Percentiles rank a stretch among this genome's conserved stretches.
phyloP scores from a whole-genome alignment of 202 grass and related monocot genomes.

The Alloteropsis angusta region DNA sequence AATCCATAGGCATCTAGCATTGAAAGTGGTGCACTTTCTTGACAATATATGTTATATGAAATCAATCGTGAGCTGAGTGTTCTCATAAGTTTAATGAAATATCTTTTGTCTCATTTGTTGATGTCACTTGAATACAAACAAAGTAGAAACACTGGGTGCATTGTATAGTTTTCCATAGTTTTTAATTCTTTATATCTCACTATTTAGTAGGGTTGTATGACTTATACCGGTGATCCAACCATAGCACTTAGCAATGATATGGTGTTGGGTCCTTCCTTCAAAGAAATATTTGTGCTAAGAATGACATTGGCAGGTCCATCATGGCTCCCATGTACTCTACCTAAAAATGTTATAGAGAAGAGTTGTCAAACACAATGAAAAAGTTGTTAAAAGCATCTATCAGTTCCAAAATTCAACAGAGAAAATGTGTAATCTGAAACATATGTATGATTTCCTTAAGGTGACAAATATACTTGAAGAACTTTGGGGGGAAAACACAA shows the following conservation, averaged over 20 bases:
- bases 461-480: not conserved
- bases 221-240: conserved; percentile 84
- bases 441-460: not conserved
- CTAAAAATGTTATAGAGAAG: conserved; percentile 35
- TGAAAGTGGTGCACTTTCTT: not conserved
- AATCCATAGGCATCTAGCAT: not conserved
- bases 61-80: not conserved
- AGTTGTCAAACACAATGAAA: not conserved
- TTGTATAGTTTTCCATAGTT: not conserved
- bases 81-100: not conserved
- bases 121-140: too few relatives aligned
- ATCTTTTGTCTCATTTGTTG: too few relatives aligned
- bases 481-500: not conserved
- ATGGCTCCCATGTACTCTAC: conserved; percentile 57
- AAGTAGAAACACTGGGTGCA: too few relatives aligned
- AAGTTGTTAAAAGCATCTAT: not conserved
- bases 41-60: not conserved
- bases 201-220: not conserved
- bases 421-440: not conserved
- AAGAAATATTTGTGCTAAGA: conserved; percentile 37
- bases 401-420: not conserved
- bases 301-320: conserved; percentile 19
- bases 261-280: conserved; percentile 50
- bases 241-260: conserved; percentile 84
- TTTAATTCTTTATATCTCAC: not conserved